Evolutionary conservation across 179 eudicot species (phyloP).

Genomic region (Beta corolliflora): DNA sequence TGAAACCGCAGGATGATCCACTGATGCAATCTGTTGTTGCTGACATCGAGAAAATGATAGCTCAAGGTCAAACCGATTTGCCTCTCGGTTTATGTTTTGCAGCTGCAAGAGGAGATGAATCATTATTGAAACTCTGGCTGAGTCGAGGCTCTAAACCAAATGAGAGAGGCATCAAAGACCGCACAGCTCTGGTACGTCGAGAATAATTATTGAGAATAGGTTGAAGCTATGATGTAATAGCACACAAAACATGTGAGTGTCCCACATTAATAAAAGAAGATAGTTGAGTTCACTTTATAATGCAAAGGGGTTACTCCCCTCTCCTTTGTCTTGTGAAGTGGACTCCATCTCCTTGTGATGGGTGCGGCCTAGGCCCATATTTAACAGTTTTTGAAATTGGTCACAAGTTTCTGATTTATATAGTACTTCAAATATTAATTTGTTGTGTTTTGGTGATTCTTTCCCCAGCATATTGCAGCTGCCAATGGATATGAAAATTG

Average conservation of each 20-base stretch:
- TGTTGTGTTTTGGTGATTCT: background rate
- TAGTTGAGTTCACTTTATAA: too few species aligned
- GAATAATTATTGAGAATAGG: background rate
- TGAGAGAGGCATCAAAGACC: slow-evolving; percentile 56
- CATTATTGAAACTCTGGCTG: slow-evolving; percentile 54
- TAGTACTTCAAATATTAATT: background rate
- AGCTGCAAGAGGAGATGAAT: slow-evolving; percentile 63
- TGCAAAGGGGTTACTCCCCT: too few species aligned
- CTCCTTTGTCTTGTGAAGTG: too few species aligned
- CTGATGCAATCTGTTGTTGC: slow-evolving; percentile 44
- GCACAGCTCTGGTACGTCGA: slow-evolving; percentile 64
- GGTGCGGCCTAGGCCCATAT: too few species aligned
- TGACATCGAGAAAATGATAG: slow-evolving; percentile 64
- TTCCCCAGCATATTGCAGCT: slow-evolving; percentile 65
- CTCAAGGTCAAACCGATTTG: slow-evolving; percentile 70
- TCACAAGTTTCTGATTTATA: background rate
- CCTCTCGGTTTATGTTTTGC: slow-evolving; percentile 78
- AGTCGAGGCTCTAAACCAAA: slow-evolving; percentile 64
- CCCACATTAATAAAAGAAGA: too few species aligned
- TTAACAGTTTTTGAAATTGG: too few species aligned
- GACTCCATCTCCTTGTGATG: too few species aligned
- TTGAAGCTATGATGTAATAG: too few species aligned
- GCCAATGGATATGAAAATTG: slow-evolving; percentile 60
- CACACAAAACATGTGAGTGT: too few species aligned
- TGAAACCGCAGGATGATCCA: slow-evolving; percentile 48